A percentile compares a stretch with the other conserved stretches of the same genome.
These are phyloP conservation scores for Tubosaeta sp. DNA, from an alignment of 768 basidiomycete genomes.

Conservation along the genomic window DNA sequence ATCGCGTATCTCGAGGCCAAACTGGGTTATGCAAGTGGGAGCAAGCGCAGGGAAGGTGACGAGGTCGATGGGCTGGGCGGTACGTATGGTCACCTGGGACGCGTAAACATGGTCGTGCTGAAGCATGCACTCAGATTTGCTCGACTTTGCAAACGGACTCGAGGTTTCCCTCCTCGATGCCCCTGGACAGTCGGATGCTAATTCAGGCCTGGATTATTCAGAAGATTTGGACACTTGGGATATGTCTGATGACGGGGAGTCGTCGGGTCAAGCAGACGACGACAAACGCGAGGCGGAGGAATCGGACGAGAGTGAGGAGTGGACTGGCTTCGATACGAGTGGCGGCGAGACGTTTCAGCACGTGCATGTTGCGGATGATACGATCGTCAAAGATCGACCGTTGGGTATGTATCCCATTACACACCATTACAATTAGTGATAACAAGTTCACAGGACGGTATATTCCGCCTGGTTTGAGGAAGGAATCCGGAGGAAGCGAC, in stretches of 20 bases:
- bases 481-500: conserved; percentile 37
- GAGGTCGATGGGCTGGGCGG: conserved; percentile 86
- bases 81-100: conserved; percentile 31
- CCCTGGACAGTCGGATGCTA: not conserved
- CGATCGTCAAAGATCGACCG: not conserved
- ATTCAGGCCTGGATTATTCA: not conserved
- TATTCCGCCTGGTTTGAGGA: conserved; percentile 78
- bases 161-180: conserved; percentile 6
- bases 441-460: conserved; percentile 45
- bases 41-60: conserved; percentile 40
- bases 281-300: conserved; percentile 21
- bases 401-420: conserved; percentile 11
- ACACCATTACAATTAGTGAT: not conserved
- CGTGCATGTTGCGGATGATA: not conserved
- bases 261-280: conserved; percentile 1
- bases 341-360: not conserved
- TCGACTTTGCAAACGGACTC: conserved; percentile 43
- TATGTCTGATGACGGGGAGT: not conserved
- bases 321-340: conserved; percentile 33
- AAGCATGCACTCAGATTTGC: conserved; percentile 40
- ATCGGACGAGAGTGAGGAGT: conserved; percentile 29
- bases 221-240: not conserved
- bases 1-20: conserved; percentile 81
- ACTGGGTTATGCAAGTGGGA: conserved; percentile 51
- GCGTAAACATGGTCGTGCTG: not conserved